Percentiles rank a stretch among this genome's conserved stretches.
phyloP scores from a whole-genome alignment of 495 filamentous ascomycete species.

The Penicillium angulare region DNA sequence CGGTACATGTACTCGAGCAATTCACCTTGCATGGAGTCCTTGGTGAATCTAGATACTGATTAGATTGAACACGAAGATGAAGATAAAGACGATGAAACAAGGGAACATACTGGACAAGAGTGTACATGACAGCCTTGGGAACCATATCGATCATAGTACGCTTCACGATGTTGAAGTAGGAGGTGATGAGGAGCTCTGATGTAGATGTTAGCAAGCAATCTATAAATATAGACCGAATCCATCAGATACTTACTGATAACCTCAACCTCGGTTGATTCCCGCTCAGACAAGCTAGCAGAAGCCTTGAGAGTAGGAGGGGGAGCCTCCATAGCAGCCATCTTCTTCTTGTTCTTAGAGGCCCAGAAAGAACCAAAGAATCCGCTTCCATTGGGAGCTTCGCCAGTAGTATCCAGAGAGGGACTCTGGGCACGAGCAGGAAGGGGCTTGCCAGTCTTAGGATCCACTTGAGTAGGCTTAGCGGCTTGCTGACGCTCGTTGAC shows the following conservation, averaged over 20 bases:
- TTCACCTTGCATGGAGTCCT: constrained; percentile 98
- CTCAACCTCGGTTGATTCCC: constrained; percentile 92
- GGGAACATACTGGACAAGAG: constrained; percentile 78
- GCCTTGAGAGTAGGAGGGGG: constrained; percentile 93
- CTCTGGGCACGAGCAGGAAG: constrained; percentile 74
- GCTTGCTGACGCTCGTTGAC: constrained; percentile 85
- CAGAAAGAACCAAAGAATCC: constrained; percentile 98
- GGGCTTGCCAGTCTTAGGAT: constrained; percentile 98
- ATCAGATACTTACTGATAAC: constrained; percentile 86
- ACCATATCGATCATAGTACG: constrained; percentile 99
- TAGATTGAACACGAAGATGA: background rate
- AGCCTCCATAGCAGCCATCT: constrained; percentile 97
- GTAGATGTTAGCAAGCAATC: constrained; percentile 2
- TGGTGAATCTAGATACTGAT: constrained; percentile 65
- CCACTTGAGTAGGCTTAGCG: constrained; percentile 88
- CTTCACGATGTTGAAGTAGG: constrained; percentile 97
- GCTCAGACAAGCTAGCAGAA: constrained; percentile 85
- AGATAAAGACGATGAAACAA: background rate
- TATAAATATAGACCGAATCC: background rate
- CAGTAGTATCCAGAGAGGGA: constrained; percentile 56
- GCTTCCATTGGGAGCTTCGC: constrained; percentile 55
- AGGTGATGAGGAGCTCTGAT: constrained; percentile 87
- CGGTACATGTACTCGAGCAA: constrained; percentile 98
- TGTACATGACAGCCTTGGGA: constrained; percentile 98
- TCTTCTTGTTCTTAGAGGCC: constrained; percentile 99